Evolutionary conservation across 2,329 filamentous ascomycete species (phyloP).

Genomic region (Aspergillus fischeri): DNA sequence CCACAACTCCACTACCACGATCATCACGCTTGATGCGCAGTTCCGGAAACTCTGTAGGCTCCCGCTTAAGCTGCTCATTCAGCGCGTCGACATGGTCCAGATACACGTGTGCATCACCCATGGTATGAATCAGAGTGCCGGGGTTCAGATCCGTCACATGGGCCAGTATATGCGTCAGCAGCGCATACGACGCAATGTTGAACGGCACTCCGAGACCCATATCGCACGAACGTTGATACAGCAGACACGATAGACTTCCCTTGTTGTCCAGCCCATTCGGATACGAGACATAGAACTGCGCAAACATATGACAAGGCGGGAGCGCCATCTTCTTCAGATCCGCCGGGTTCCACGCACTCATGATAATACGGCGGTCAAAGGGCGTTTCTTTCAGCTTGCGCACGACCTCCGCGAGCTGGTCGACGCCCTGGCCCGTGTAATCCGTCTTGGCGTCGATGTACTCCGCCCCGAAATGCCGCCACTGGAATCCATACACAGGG

Average conservation of each 20-base stretch:
- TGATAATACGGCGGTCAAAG: slow-evolving; percentile 83
- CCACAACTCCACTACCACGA: slow-evolving; percentile 78
- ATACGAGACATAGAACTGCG: slow-evolving; percentile 88
- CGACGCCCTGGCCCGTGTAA: slow-evolving; percentile 83
- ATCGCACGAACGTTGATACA: slow-evolving; percentile 93
- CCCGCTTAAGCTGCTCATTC: slow-evolving; percentile 70
- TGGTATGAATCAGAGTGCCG: slow-evolving; percentile 85
- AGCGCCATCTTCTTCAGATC: slow-evolving; percentile 85
- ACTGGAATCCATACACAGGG: slow-evolving; percentile 97
- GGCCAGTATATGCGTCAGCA: slow-evolving; percentile 93
- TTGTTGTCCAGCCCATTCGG: slow-evolving; percentile 49
- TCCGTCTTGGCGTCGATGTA: slow-evolving; percentile 76
- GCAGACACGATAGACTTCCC: slow-evolving; percentile 76
- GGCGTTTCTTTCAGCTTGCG: slow-evolving; percentile 78
- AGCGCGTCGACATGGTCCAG: slow-evolving; percentile 87
- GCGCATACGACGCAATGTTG: slow-evolving; percentile 92
- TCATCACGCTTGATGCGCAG: slow-evolving; percentile 67
- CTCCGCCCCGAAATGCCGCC: slow-evolving; percentile 93
- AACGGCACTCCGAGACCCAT: slow-evolving; percentile 97
- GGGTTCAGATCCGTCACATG: slow-evolving; percentile 79
- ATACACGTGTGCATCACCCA: slow-evolving; percentile 98
- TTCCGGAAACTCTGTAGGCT: slow-evolving; percentile 76
- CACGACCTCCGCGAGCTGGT: slow-evolving; percentile 89
- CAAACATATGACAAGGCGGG: slow-evolving; percentile 96
- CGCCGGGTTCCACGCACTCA: slow-evolving; percentile 89